phyloP scores from a whole-genome alignment of 768 basidiomycete species.

The Pleurotus cornucopiae region DNA sequence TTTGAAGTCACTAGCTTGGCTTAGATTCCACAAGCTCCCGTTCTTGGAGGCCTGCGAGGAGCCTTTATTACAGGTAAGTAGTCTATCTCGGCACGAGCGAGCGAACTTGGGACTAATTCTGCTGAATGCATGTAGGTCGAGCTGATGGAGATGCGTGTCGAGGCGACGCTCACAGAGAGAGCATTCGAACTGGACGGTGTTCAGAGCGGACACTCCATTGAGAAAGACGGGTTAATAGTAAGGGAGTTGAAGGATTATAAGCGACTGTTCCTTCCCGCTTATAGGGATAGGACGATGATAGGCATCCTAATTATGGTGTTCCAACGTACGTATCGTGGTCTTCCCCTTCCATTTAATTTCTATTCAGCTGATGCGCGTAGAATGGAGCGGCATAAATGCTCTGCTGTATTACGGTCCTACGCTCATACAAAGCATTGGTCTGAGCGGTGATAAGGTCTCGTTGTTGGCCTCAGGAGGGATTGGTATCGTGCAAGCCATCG shows the following conservation, averaged over 20 bases:
- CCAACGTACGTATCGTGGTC: slow-evolving; percentile 52
- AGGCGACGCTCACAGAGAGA: slow-evolving; percentile 48
- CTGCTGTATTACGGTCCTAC: slow-evolving; percentile 80
- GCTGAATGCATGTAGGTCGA: slow-evolving; percentile 45
- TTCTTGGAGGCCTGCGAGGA: slow-evolving; percentile 44
- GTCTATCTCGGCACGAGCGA: no score
- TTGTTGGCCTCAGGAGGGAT: slow-evolving; percentile 76
- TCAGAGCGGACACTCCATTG: slow-evolving; percentile 14
- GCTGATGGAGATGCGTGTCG: slow-evolving; percentile 72
- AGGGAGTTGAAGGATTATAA: slow-evolving; percentile 7
- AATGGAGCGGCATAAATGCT: slow-evolving; percentile 88
- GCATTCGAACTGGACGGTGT: slow-evolving; percentile 18
- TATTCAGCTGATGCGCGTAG: slow-evolving; percentile 28
- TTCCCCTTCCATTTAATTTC: background rate
- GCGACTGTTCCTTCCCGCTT: slow-evolving; percentile 48
- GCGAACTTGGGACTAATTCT: background rate
- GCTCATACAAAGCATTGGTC: slow-evolving; percentile 59
- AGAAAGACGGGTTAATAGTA: slow-evolving; percentile 47
- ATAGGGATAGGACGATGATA: slow-evolving; percentile 59
- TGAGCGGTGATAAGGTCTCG: slow-evolving; percentile 53
- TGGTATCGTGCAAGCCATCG: slow-evolving; percentile 73
- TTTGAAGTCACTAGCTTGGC: slow-evolving; percentile 45
- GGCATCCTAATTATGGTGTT: slow-evolving; percentile 79
- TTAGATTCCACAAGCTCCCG: slow-evolving; percentile 39
- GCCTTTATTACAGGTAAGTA: slow-evolving; percentile 43